Evolutionary conservation across 2,329 filamentous ascomycete species (phyloP).

Genomic region (Xylaria arbuscula): DNA sequence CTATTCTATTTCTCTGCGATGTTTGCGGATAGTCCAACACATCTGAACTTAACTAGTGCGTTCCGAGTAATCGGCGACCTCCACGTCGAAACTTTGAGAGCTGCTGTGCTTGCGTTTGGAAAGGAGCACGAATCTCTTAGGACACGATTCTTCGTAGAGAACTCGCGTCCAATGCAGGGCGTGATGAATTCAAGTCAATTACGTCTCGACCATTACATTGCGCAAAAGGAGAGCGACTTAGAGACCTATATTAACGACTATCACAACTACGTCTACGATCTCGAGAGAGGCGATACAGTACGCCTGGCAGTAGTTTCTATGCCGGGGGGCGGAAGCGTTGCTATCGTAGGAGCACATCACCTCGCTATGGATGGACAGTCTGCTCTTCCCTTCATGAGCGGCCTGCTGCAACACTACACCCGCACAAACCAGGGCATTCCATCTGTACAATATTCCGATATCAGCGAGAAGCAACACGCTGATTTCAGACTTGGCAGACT

Average conservation of each 20-base stretch:
- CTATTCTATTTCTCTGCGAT: neutral
- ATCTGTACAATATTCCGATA: neutral
- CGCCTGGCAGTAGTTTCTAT: neutral
- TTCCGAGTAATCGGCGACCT: neutral
- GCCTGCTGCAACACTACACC: neutral
- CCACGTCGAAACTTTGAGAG: neutral
- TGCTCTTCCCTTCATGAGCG: neutral
- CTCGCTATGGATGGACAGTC: neutral
- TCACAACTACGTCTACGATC: neutral
- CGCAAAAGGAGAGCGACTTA: neutral
- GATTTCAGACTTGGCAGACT: neutral
- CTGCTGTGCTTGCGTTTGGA: neutral
- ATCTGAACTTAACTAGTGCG: neutral
- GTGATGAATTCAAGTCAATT: neutral
- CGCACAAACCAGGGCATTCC: neutral
- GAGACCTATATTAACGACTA: neutral
- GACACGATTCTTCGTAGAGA: slow-evolving; percentile 9
- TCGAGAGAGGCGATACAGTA: neutral
- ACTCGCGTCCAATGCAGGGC: neutral
- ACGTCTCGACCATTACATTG: neutral
- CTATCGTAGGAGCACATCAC: neutral
- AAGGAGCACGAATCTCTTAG: slow-evolving; percentile 1
- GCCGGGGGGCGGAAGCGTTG: neutral
- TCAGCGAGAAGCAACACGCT: neutral
- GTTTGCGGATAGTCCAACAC: neutral